phyloP scores from a whole-genome alignment of 2,329 filamentous ascomycete species.

The Helotiales sp. region DNA sequence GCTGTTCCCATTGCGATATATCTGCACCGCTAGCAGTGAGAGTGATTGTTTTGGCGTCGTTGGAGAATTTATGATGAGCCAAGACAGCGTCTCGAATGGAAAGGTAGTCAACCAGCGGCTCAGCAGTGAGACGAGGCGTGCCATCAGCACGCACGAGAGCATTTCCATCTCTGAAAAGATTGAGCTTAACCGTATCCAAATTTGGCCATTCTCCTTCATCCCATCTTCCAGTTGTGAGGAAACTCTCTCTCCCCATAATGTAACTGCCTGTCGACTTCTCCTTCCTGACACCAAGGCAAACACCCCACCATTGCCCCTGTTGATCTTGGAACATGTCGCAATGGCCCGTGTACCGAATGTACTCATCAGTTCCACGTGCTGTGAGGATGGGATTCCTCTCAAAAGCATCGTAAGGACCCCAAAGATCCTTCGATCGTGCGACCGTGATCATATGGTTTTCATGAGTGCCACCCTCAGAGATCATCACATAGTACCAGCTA shows the following conservation, averaged over 20 bases:
- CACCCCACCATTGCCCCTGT: slow-evolving; percentile 30
- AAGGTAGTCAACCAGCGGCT: slow-evolving; percentile 30
- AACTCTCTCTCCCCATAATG: slow-evolving; percentile 44
- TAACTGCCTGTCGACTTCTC: slow-evolving; percentile 29
- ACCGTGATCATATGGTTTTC: slow-evolving; percentile 50
- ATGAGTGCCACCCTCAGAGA: slow-evolving; percentile 55
- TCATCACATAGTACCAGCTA: slow-evolving; percentile 55
- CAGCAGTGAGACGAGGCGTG: neutral
- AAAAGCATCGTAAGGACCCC: slow-evolving; percentile 50
- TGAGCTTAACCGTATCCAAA: slow-evolving; percentile 6
- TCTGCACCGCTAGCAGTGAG: slow-evolving; percentile 29
- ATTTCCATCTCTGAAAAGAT: slow-evolving; percentile 4
- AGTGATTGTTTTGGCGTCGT: slow-evolving; percentile 22
- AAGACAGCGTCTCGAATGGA: slow-evolving; percentile 40
- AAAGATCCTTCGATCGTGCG: slow-evolving; percentile 47
- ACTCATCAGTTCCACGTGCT: slow-evolving; percentile 45
- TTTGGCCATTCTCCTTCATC: slow-evolving; percentile 36
- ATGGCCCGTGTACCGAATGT: slow-evolving; percentile 52
- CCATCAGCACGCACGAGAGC: neutral
- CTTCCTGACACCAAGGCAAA: slow-evolving; percentile 26
- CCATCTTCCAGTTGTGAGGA: slow-evolving; percentile 42
- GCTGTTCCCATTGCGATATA: slow-evolving; percentile 28
- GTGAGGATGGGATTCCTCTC: slow-evolving; percentile 52
- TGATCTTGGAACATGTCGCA: slow-evolving; percentile 52
- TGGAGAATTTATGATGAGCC: slow-evolving; percentile 29